Conservation (phyloP, 2,329 filamentous ascomycete genomes). For the Westerdykella ornata region DNA sequence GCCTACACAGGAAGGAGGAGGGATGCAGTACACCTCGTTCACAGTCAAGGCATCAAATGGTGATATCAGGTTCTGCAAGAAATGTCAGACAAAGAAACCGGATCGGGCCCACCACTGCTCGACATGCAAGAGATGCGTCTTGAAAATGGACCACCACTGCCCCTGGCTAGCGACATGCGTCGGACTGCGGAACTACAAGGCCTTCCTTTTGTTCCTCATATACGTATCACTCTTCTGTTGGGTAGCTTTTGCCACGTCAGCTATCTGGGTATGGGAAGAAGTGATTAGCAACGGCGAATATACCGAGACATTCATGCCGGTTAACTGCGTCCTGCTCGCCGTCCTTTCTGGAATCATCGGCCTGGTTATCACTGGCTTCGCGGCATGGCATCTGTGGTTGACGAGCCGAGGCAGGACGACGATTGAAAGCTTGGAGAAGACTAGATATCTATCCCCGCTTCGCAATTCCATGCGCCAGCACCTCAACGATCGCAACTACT, state of each 20-base stretch:
- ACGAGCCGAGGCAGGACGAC: constrained; percentile 78
- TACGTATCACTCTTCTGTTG: constrained; percentile 86
- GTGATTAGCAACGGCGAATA: constrained; percentile 64
- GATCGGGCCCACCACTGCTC: constrained; percentile 97
- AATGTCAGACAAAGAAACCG: constrained; percentile 89
- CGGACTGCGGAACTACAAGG: constrained; percentile 89
- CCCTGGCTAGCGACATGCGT: constrained; percentile 97
- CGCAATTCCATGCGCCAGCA: constrained; percentile 63
- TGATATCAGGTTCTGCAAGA: constrained; percentile 87
- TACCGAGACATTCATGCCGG: constrained; percentile 69
- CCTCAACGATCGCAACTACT: constrained; percentile 44
- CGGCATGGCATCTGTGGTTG: constrained; percentile 82
- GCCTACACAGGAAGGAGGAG: constrained; percentile 59
- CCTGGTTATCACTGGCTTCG: constrained; percentile 82
- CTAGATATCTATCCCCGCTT: constrained; percentile 79
- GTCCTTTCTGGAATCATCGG: constrained; percentile 88
- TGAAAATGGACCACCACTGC: constrained; percentile 99
- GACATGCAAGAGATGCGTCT: constrained; percentile 83
- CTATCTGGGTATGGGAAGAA: constrained; percentile 78
- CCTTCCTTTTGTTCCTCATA: constrained; percentile 84
- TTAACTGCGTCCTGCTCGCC: constrained; percentile 84
- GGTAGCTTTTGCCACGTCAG: constrained; percentile 69
- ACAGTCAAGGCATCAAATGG: constrained; percentile 84
- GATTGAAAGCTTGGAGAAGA: constrained; percentile 94
- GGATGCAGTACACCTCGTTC: constrained; percentile 60